Evolutionary conservation across 23 red algal genomes (phyloP), one percentile per base, ranked within the genome.

Genomic region (Gracilaria gracilis): DNA sequence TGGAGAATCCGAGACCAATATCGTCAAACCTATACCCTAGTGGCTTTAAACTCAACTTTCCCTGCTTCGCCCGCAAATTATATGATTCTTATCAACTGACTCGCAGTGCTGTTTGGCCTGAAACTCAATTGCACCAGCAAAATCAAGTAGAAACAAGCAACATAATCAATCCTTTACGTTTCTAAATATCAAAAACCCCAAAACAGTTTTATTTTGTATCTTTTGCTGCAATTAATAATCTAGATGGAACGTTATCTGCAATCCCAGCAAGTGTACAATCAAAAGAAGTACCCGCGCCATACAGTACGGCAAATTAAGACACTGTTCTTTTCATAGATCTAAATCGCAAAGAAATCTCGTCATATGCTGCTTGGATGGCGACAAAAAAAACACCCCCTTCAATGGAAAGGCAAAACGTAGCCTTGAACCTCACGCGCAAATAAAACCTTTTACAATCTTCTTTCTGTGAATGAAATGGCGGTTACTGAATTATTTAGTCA

Each of bases 231-330:
- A 20, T 39, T 9, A 8, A 75, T 36, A 75, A 28, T 36, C 20
- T 75, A 28, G 70, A 75, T 75, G 70, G 70, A 9, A 7, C 5
- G 70, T 36, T n/a, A 75, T 75, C 6, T 75, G 70, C 42, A 49
- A 75, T 49, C 4, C 20, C n/a, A 39, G 23, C 11, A 39, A 28
- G 37, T 7, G 6, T 5, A 28, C 11, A 6, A 39, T 9, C 4
- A 75, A 36, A 75, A 49, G n/a, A 20, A 7, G 9, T n/a, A 46
- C 4, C 37, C 12, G 19, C 70, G 59, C 21, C 21, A 4, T 11
- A 64, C 8, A 64, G 21, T 27, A 11, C 59, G 4, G 5, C 8
- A 20, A 64, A 6, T 6, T 64, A 6, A 64, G 7, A 64, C 5
- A 64, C 7, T 17, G 7, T 64, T 64, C 7, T 6, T 64, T 17